phyloP scores from a whole-genome alignment of 768 basidiomycete species.

The Leccinum pellstonianum region DNA sequence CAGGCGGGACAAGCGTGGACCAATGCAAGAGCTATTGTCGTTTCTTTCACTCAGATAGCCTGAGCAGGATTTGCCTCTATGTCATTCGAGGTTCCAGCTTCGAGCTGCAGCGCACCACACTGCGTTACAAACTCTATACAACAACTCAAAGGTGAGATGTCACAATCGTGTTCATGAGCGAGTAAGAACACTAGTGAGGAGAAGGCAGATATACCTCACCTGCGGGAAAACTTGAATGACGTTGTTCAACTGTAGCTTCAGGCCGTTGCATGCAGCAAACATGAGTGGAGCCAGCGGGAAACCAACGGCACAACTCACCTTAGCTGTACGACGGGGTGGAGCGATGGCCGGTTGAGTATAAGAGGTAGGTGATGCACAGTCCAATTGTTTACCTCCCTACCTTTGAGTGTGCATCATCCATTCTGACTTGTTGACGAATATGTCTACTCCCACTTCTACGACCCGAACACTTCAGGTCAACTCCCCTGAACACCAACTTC shows the following conservation, averaged over 20 bases:
- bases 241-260: neutral
- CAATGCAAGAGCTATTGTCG: neutral
- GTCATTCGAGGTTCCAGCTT: constrained; percentile 13
- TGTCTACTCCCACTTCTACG: constrained; percentile 10
- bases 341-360: constrained; percentile 19
- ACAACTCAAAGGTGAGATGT: constrained; percentile 10
- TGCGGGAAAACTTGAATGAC: constrained; percentile 12
- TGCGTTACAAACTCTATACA: neutral
- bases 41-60: constrained; percentile 15
- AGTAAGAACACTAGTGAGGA: constrained; percentile 4
- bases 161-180: neutral
- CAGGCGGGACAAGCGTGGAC: constrained; percentile 15
- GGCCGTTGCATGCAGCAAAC: constrained; percentile 2
- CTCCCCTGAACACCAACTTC: neutral
- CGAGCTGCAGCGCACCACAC: constrained; percentile 1
- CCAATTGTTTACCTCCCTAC: neutral
- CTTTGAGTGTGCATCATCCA: constrained; percentile 8
- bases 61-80: constrained; percentile 25
- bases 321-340: neutral
- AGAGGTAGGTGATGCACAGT: constrained; percentile 12
- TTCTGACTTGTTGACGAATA: constrained; percentile 7
- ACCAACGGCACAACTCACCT: neutral
- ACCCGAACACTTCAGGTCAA: neutral
- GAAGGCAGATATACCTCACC: constrained; percentile 20
- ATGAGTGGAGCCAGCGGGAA: neutral